A percentile compares a stretch with the other conserved stretches of the same genome.
phyloP scores from a whole-genome alignment of 371 early-diverging fungal species.

The Fennellomyces sp. region DNA sequence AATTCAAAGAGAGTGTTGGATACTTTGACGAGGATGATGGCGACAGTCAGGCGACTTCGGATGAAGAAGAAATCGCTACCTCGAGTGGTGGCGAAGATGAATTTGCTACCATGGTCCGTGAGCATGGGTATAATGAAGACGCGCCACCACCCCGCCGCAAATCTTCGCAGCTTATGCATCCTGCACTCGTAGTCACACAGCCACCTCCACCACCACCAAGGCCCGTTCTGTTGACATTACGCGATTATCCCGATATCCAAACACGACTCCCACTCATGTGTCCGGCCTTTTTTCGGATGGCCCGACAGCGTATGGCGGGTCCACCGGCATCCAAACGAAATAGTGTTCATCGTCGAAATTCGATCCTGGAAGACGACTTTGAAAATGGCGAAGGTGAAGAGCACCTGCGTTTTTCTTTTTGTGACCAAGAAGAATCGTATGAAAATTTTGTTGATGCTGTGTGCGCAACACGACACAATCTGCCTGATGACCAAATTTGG shows the following conservation, averaged over 20 bases:
- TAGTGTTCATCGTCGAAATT: constrained; percentile 36
- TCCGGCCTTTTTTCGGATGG: constrained; percentile 44
- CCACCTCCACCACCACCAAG: neutral
- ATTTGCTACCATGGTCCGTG: neutral
- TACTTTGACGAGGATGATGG: constrained; percentile 31
- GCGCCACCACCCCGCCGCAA: constrained; percentile 4
- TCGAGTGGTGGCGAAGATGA: constrained; percentile 9
- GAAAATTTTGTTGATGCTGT: constrained; percentile 23
- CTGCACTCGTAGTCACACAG: neutral
- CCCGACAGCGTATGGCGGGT: constrained; percentile 30
- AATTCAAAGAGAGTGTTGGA: constrained; percentile 49
- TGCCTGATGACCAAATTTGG: constrained; percentile 49
- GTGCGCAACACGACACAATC: constrained; percentile 36
- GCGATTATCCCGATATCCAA: constrained; percentile 39
- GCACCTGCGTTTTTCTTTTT: constrained; percentile 13
- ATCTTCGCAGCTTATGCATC: constrained; percentile 7
- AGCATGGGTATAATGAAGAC: too few species aligned
- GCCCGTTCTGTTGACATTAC: constrained; percentile 13
- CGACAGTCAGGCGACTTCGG: constrained; percentile 3
- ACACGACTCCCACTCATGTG: constrained; percentile 23
- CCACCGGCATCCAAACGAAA: constrained; percentile 26
- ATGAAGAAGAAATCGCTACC: constrained; percentile 4
- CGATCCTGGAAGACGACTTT: constrained; percentile 32
- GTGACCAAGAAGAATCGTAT: constrained; percentile 14
- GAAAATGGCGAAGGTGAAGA: constrained; percentile 20